phyloP scores from a whole-genome alignment of 2,329 filamentous ascomycete genomes.

The Xylaria sp. region DNA sequence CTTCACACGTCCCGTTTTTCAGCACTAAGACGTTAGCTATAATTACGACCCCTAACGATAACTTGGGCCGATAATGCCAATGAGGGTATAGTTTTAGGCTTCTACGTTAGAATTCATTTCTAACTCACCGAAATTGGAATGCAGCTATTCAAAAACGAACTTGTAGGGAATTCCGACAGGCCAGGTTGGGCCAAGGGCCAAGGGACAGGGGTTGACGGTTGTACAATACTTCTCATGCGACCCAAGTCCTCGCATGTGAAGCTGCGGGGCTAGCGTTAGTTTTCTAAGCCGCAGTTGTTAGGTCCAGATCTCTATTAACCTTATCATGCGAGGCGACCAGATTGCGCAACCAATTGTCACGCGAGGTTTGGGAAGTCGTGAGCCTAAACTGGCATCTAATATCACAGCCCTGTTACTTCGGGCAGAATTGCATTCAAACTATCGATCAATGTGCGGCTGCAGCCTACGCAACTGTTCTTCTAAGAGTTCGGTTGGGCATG shows the following conservation, averaged over 20 bases:
- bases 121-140: neutral
- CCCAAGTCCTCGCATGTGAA: constrained; percentile 4
- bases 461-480: too few relatives aligned
- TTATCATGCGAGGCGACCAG: constrained; percentile 39
- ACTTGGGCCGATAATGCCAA: neutral
- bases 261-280: neutral
- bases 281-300: neutral
- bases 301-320: neutral
- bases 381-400: constrained; percentile 2
- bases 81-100: neutral
- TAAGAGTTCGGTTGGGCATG: neutral
- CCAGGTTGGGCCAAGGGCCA: constrained; percentile 1
- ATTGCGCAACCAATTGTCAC: constrained; percentile 39
- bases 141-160: neutral
- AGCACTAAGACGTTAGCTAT: neutral
- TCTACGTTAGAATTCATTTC: neutral
- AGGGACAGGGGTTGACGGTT: neutral
- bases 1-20: neutral
- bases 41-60: constrained; percentile 3
- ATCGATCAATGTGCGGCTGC: too few relatives aligned
- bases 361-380: constrained; percentile 12
- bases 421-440: constrained; percentile 42
- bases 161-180: neutral
- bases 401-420: constrained; percentile 5
- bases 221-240: constrained; percentile 2